Base-by-base conservation (phyloP, 108 stramenopile genomes). In the Schizochytrium sp. region DNA sequence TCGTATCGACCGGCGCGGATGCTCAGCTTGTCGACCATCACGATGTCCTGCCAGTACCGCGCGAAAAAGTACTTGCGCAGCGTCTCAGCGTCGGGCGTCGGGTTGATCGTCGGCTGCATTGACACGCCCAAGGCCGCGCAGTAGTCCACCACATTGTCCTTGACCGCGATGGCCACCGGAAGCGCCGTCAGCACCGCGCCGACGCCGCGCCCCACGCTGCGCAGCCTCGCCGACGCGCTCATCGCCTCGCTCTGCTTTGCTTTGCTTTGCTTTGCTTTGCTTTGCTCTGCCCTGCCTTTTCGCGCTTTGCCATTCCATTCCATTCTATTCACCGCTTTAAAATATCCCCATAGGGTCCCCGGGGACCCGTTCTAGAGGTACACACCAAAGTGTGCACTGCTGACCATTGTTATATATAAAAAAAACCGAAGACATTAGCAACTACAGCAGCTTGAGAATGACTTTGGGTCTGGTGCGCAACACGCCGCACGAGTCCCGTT, bases 31-130 rank as follows among this genome's bases (percentile, higher is more conserved):
- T 83, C 76, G 23, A 53, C 23, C n/a, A 83, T 43, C 19, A 83
- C 76, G 25, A 83, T 45, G 51, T 83, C 76, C n/a, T 53, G 76
- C 76, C 76, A 83, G 51, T 83, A 83, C 23, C 76, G 76, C 76
- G 76, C 76, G 25, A 83, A 53, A 23, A 45, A 83, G 76, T 83
- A 83, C 48, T 47, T 53, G 76, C 76, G 76, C 76, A 83, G 76
- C n/a, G 76, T 53, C 76, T 83, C 76, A 12, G 45, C 45, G 76
- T 47, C 48, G 12, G 76, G 76, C 48, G n/a, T 25, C 45, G 76
- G 76, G 51, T 83, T 83, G 48, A 83, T 47, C 19, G 76, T 83
- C 23, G 76, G 76, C 76, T 83, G 76, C 76, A 83, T 83, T 2
- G 76, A 83, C 48, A 53, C 25, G 76, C 76, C 76, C 48, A n/a